Conservation (phyloP, 306 rosid genomes). For the Vachellia collinsii region DNA sequence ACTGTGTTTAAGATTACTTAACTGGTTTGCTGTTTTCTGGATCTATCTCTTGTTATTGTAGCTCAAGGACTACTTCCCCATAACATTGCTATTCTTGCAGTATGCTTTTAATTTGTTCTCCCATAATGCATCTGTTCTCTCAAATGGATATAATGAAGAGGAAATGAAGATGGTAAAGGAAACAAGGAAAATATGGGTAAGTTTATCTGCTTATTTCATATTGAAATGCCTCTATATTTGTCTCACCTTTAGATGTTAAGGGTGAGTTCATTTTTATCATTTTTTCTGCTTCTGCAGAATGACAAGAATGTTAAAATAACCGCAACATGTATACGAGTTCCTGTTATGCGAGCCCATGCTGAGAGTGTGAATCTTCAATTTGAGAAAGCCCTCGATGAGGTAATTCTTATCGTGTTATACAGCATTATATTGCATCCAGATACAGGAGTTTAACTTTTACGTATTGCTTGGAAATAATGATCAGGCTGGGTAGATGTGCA, state of each 20-base stretch:
- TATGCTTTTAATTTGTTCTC: conserved; percentile 96
- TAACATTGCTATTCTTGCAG: conserved; percentile 49
- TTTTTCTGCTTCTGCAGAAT: conserved; percentile 52
- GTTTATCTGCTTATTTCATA: conserved; percentile 2
- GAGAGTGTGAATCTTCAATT: conserved; percentile 96
- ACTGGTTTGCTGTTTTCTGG: conserved; percentile 55
- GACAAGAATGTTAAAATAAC: conserved; percentile 80
- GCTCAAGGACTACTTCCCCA: conserved; percentile 29
- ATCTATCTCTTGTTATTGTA: conserved; percentile 1
- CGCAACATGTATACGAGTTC: conserved; percentile 93
- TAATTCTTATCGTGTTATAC: conserved; percentile 33
- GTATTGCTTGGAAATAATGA: neutral
- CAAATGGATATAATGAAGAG: conserved; percentile 96
- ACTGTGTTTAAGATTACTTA: neutral
- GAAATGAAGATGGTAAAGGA: conserved; percentile 96
- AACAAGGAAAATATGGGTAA: conserved; percentile 89
- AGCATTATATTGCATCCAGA: neutral
- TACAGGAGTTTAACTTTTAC: neutral
- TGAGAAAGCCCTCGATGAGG: conserved; percentile 90
- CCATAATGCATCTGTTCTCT: conserved; percentile 76
- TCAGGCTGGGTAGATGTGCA: neutral
- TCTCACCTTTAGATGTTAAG: neutral
- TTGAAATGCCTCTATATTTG: neutral
- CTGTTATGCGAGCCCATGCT: conserved; percentile 97
- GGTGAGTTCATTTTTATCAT: neutral